Evolutionary conservation across 1,284 basidiomycete species (phyloP).

Genomic region (Chondrostereum purpureum): DNA sequence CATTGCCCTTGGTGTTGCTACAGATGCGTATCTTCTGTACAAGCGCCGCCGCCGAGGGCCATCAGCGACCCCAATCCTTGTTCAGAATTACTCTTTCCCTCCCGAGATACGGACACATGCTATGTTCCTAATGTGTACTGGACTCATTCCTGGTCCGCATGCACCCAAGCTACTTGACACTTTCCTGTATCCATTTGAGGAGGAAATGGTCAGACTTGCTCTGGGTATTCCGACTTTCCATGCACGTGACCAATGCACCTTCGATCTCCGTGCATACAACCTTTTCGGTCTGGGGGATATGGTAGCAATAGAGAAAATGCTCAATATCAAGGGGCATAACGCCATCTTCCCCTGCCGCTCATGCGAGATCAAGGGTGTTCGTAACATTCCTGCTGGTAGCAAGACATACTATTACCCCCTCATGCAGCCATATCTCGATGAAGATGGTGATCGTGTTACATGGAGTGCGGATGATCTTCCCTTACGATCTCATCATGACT

Average conservation of each 20-base stretch:
- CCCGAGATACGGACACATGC: conserved; percentile 20
- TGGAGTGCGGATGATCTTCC: conserved; percentile 16
- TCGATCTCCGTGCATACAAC: conserved; percentile 22
- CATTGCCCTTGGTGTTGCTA: conserved; percentile 23
- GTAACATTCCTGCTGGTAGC: conserved; percentile 5
- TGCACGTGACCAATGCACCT: conserved; percentile 10
- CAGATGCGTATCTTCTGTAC: conserved; percentile 25
- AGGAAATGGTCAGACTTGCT: conserved; percentile 23
- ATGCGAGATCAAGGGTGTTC: conserved; percentile 22
- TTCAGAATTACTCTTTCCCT: conserved; percentile 25
- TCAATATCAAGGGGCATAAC: conserved; percentile 27
- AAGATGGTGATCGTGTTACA: not conserved
- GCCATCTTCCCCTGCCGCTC: conserved; percentile 22
- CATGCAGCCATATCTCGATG: conserved; percentile 8
- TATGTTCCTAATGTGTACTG: conserved; percentile 21
- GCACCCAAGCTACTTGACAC: conserved; percentile 24
- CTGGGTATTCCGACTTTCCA: conserved; percentile 22
- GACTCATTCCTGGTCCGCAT: conserved; percentile 29
- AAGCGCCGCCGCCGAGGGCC: conserved; percentile 15
- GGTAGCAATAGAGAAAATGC: conserved; percentile 21
- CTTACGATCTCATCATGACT: conserved; percentile 14
- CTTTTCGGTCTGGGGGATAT: conserved; percentile 25
- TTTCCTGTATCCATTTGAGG: conserved; percentile 22
- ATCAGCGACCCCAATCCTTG: conserved; percentile 21
- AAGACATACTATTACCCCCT: conserved; percentile 22